These are phyloP conservation scores for Nematodospora valgi DNA, from an alignment of 805 yeast species.

Conservation along the genomic window DNA sequence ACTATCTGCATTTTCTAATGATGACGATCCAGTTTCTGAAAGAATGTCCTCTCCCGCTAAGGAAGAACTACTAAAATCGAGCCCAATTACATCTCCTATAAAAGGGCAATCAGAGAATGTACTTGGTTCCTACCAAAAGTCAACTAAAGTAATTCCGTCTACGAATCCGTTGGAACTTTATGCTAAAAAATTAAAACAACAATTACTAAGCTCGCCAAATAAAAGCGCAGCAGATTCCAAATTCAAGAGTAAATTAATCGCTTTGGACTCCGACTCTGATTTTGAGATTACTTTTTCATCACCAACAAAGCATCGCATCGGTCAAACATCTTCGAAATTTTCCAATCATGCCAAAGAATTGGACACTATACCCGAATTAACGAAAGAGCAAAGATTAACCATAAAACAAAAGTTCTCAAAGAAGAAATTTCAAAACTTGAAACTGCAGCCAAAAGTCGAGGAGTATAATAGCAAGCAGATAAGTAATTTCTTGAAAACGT, in stretches of 20 bases:
- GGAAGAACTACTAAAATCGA: slow-evolving; percentile 13
- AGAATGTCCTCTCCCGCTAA: neutral
- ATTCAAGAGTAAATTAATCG: slow-evolving; percentile 11
- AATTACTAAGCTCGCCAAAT: slow-evolving; percentile 25
- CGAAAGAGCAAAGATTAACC: slow-evolving; percentile 29
- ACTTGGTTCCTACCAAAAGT: too few relatives aligned
- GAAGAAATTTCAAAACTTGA: slow-evolving; percentile 13
- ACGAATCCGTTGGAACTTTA: slow-evolving; percentile 34
- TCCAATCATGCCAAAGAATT: slow-evolving; percentile 11
- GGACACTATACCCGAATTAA: slow-evolving; percentile 23
- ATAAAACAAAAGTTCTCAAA: slow-evolving; percentile 31
- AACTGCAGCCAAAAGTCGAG: neutral
- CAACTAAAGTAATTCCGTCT: slow-evolving; percentile 1
- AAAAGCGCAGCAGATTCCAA: slow-evolving; percentile 9
- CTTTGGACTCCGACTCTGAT: slow-evolving; percentile 28
- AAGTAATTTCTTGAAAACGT: slow-evolving; percentile 28
- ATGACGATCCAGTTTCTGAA: slow-evolving; percentile 12
- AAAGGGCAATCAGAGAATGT: neutral
- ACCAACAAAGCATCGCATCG: neutral
- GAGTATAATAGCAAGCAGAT: slow-evolving; percentile 8
- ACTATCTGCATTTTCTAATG: slow-evolving; percentile 31
- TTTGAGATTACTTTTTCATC: slow-evolving; percentile 10
- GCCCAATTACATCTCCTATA: slow-evolving; percentile 33
- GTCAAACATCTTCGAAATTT: slow-evolving; percentile 4
- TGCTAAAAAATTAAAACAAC: slow-evolving; percentile 28